phyloP scores from a whole-genome alignment of 2,329 filamentous ascomycete species.

The Hyphodiscus sp. region DNA sequence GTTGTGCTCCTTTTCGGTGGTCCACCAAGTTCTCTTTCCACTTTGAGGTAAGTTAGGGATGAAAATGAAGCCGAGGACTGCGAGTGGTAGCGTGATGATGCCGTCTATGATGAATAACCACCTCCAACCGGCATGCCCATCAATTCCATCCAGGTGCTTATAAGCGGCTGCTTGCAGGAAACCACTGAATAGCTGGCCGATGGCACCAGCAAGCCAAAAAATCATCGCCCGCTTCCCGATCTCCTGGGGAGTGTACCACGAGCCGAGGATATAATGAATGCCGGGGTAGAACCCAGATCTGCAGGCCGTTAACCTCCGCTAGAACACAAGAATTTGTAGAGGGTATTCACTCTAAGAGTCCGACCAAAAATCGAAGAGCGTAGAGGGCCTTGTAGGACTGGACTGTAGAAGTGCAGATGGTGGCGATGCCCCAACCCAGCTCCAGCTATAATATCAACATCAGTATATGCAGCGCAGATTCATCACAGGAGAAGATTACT shows the following conservation, averaged over 20 bases:
- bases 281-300: conserved; percentile 39
- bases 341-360: conserved; percentile 22
- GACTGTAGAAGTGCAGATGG: conserved; percentile 24
- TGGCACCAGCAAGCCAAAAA: conserved; percentile 51
- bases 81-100: conserved; percentile 29
- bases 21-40: conserved; percentile 29
- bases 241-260: conserved; percentile 42
- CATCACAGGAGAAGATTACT: neutral
- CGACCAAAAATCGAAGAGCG: conserved; percentile 32
- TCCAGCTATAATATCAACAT: conserved; percentile 20
- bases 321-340: neutral
- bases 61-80: conserved; percentile 20
- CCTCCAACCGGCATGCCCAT: conserved; percentile 35
- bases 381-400: conserved; percentile 30
- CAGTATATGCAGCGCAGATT: neutral
- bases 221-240: conserved; percentile 44
- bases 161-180: conserved; percentile 39
- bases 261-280: conserved; percentile 49
- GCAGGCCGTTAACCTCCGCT: too few relatives aligned
- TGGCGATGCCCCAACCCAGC: conserved; percentile 18
- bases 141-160: conserved; percentile 31
- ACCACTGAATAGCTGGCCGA: conserved; percentile 40
- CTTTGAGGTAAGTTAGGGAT: conserved; percentile 33
- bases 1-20: conserved; percentile 1
- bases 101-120: conserved; percentile 37